Evolutionary conservation across 176 grass and related monocot genomes (phyloP).

Genomic region (Rhynchospora pubera): DNA sequence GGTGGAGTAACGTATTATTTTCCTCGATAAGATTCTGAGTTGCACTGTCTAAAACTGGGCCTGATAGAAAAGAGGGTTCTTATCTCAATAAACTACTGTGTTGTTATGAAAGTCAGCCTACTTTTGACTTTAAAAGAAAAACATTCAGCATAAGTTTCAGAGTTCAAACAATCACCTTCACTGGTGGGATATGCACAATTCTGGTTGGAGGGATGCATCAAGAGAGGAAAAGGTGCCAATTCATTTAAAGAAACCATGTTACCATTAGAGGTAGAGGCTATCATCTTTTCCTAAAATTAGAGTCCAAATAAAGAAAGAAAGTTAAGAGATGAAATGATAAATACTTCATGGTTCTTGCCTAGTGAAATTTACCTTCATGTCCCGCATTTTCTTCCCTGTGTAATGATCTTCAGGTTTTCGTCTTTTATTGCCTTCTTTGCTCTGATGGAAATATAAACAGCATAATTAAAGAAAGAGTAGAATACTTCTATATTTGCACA

Average conservation of each 20-base stretch:
- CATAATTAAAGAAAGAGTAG: constrained; percentile 15
- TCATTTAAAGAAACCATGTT: constrained; percentile 39
- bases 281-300: constrained; percentile 60
- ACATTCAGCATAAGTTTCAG: neutral
- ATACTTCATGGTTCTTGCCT: neutral
- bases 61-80: constrained; percentile 28
- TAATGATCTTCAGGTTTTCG: constrained; percentile 69
- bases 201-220: constrained; percentile 44
- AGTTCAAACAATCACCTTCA: constrained; percentile 34
- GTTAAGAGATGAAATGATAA: constrained; percentile 10
- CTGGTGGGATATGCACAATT: constrained; percentile 36
- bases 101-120: neutral
- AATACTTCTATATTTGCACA: neutral
- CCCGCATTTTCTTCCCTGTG: constrained; percentile 63
- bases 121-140: neutral
- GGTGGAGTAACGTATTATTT: constrained; percentile 64
- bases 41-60: constrained; percentile 44
- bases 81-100: neutral
- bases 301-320: constrained; percentile 26
- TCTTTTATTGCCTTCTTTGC: constrained; percentile 64
- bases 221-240: constrained; percentile 40
- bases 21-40: constrained; percentile 67
- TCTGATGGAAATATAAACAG: constrained; percentile 38
- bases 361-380: constrained; percentile 61
- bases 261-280: constrained; percentile 37